These are phyloP conservation scores for Talaromyces marneffei DNA, from an alignment of 2,329 filamentous ascomycete genomes.

Conservation along the genomic window DNA sequence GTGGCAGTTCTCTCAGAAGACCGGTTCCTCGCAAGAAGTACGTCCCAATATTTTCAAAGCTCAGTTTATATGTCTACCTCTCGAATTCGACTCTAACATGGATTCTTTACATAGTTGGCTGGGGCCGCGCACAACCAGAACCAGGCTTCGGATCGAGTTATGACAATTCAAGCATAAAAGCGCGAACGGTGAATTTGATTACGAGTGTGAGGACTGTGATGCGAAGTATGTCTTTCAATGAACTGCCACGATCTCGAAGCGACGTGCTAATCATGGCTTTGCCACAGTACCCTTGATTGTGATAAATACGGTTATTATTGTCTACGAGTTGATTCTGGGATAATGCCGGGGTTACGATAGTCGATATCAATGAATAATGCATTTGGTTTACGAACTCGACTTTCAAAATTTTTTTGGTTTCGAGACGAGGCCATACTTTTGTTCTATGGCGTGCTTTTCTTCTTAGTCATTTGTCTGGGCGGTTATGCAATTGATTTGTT, in stretches of 20 bases:
- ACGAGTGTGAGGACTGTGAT: constrained; percentile 85
- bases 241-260: not conserved
- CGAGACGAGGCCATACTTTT: not conserved
- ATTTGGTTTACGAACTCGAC: not conserved
- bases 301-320: constrained; percentile 74
- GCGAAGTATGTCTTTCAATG: constrained; percentile 62
- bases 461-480: not conserved
- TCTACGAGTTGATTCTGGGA: constrained; percentile 73
- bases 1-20: constrained; percentile 93
- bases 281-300: constrained; percentile 73
- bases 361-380: not conserved
- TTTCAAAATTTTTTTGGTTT: not conserved
- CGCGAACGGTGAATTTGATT: constrained; percentile 82
- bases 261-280: not conserved
- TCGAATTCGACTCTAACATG: not conserved
- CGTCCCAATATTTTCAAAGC: not conserved
- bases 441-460: not conserved
- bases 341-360: constrained; percentile 28
- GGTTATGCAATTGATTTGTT: not conserved
- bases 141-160: constrained; percentile 68
- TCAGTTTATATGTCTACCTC: not conserved
- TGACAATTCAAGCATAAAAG: constrained; percentile 73
- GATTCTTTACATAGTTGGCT: constrained; percentile 60
- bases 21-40: constrained; percentile 79
- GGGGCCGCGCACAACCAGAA: constrained; percentile 59